Evolutionary conservation across 2,329 filamentous ascomycete genomes (phyloP).

Genomic region (Sclerotinia sclerotiorum): DNA sequence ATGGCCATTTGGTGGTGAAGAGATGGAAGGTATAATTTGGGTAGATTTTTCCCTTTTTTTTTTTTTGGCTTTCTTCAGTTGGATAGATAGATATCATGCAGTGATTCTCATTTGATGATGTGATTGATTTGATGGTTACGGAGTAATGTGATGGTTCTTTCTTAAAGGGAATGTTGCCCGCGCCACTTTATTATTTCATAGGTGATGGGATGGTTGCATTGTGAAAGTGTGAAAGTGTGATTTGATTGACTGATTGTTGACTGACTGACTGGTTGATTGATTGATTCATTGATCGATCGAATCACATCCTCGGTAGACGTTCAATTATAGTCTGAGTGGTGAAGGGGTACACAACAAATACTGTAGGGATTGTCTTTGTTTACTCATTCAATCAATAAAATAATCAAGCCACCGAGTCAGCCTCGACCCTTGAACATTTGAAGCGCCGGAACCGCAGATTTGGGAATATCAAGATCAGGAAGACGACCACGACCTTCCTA

Average conservation of each 20-base stretch:
- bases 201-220: too few species aligned
- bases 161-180: neutral
- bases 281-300: too few species aligned
- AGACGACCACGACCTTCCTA: neutral
- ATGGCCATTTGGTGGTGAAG: conserved; percentile 32
- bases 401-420: neutral
- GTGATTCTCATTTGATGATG: neutral
- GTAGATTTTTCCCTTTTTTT: neutral
- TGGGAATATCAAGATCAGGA: neutral
- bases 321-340: neutral
- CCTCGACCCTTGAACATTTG: neutral
- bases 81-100: too few species aligned
- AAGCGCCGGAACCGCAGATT: neutral
- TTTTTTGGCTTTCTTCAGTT: too few species aligned
- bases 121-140: neutral
- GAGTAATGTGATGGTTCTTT: too few species aligned
- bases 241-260: too few species aligned
- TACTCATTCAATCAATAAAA: neutral
- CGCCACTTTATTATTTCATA: neutral
- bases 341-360: neutral
- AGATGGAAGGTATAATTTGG: neutral
- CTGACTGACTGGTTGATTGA: too few species aligned
- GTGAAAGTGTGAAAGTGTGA: too few species aligned
- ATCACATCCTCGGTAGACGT: neutral
- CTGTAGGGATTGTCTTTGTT: neutral